A percentile compares a stretch with the other conserved stretches of the same genome.
phyloP scores from a whole-genome alignment of 352 stramenopile species.

The Chrysophaeum taylorii region DNA sequence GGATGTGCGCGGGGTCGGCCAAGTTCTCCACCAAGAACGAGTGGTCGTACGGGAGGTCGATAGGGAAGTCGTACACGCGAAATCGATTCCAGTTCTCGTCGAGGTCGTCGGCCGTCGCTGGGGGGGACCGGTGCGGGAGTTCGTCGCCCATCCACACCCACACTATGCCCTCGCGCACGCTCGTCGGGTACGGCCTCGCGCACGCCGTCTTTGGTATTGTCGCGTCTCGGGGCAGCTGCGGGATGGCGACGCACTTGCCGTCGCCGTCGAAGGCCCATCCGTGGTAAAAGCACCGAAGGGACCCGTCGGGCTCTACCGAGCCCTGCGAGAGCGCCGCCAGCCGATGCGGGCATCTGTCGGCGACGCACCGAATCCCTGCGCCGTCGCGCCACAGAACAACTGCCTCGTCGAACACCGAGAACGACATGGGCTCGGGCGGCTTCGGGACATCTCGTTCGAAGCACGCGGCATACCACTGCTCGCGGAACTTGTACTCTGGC shows the following conservation, averaged over 20 bases:
- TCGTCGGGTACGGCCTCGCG: slow-evolving; percentile 24
- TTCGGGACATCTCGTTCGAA: slow-evolving; percentile 15
- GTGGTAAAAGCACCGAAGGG: slow-evolving; percentile 33
- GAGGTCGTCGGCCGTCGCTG: slow-evolving; percentile 11
- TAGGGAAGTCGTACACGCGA: slow-evolving; percentile 25
- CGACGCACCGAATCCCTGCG: slow-evolving; percentile 13
- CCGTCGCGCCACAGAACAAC: slow-evolving; percentile 20
- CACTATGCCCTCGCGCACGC: slow-evolving; percentile 28
- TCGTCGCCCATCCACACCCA: slow-evolving; percentile 37
- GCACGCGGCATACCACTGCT: slow-evolving; percentile 22
- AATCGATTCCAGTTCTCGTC: slow-evolving; percentile 20
- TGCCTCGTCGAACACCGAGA: slow-evolving; percentile 17
- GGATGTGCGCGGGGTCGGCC: slow-evolving; percentile 34
- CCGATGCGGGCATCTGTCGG: slow-evolving; percentile 25
- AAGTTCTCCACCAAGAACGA: slow-evolving; percentile 36
- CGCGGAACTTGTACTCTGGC: slow-evolving; percentile 23
- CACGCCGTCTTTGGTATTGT: slow-evolving; percentile 21
- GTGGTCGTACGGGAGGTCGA: slow-evolving; percentile 36
- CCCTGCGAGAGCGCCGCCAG: slow-evolving; percentile 14
- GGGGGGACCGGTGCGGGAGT: slow-evolving; percentile 13
- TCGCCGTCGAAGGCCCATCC: slow-evolving; percentile 31
- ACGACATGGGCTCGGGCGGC: slow-evolving; percentile 10
- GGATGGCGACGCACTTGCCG: slow-evolving; percentile 24
- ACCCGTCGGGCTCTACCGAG: slow-evolving; percentile 23
- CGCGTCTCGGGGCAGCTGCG: slow-evolving; percentile 25